Conservation (phyloP, 805 yeast species). For the Isabelozyma heimii region DNA sequence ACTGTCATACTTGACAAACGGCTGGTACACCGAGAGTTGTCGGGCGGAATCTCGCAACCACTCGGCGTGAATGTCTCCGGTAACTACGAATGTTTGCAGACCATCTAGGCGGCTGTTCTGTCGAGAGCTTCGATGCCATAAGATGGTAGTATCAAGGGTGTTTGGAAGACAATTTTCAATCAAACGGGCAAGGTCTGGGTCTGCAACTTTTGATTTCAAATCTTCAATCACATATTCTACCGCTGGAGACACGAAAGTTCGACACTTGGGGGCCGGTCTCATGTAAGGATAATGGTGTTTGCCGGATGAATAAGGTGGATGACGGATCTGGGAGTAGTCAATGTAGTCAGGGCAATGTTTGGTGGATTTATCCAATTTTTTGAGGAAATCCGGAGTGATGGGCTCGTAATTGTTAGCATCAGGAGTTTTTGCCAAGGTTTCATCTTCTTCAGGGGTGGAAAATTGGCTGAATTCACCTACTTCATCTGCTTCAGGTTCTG, state of each 20-base stretch:
- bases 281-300: constrained; percentile 59
- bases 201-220: constrained; percentile 47
- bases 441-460: constrained; percentile 17
- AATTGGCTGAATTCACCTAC: constrained; percentile 8
- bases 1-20: constrained; percentile 52
- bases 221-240: constrained; percentile 62
- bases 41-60: constrained; percentile 89
- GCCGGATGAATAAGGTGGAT: constrained; percentile 60
- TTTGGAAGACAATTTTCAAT: constrained; percentile 85
- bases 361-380: constrained; percentile 13
- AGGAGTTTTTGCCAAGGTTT: constrained; percentile 42
- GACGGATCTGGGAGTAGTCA: constrained; percentile 53
- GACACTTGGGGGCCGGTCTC: constrained; percentile 70
- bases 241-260: constrained; percentile 64
- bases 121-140: constrained; percentile 52
- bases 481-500: not conserved
- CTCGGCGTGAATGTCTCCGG: constrained; percentile 93
- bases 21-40: constrained; percentile 74
- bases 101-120: constrained; percentile 11
- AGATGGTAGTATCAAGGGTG: constrained; percentile 81
- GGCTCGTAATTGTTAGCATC: constrained; percentile 54
- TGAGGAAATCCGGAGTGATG: constrained; percentile 13
- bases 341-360: constrained; percentile 59
- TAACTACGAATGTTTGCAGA: constrained; percentile 73
- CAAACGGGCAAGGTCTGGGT: constrained; percentile 68